Percentiles rank a stretch among this genome's conserved stretches.
These are phyloP conservation scores for Xylaria sp. DNA, from an alignment of 2,329 filamentous ascomycete species.

Conservation along the genomic window DNA sequence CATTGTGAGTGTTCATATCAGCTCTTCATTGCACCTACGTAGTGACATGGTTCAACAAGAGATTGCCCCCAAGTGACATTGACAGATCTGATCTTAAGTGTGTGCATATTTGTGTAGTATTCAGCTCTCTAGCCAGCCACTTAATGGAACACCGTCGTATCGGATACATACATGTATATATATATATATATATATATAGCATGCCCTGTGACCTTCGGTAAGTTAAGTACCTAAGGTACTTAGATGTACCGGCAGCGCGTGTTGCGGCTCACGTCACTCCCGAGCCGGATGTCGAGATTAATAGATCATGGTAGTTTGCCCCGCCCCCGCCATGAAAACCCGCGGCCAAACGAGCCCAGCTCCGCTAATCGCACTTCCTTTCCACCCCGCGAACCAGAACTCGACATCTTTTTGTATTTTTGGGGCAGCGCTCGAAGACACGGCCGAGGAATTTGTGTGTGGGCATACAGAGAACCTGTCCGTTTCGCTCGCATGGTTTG, in stretches of 20 bases:
- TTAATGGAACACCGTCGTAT: too few relatives aligned
- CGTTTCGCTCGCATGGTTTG: neutral
- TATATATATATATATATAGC: neutral
- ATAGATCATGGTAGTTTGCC: too few relatives aligned
- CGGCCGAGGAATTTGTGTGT: neutral
- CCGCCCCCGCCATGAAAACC: conserved; percentile 29
- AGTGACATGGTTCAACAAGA: too few relatives aligned
- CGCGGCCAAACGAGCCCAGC: neutral
- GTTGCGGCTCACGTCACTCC: conserved; percentile 25
- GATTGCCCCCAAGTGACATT: neutral
- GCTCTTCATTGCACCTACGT: neutral
- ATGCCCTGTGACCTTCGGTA: neutral
- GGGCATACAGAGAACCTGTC: neutral
- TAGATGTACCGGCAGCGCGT: neutral
- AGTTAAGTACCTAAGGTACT: neutral
- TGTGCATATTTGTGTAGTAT: too few relatives aligned
- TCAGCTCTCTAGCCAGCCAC: too few relatives aligned
- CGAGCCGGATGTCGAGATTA: conserved; percentile 22
- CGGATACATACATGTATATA: neutral
- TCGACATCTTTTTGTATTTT: conserved; percentile 1
- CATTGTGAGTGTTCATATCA: neutral
- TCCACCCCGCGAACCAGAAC: conserved; percentile 5
- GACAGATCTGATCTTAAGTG: too few relatives aligned
- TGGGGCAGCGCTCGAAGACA: neutral
- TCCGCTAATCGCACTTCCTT: conserved; percentile 25